Base-by-base conservation (phyloP, 2,329 filamentous ascomycete species). In the Pestalotiopsis sp. region DNA sequence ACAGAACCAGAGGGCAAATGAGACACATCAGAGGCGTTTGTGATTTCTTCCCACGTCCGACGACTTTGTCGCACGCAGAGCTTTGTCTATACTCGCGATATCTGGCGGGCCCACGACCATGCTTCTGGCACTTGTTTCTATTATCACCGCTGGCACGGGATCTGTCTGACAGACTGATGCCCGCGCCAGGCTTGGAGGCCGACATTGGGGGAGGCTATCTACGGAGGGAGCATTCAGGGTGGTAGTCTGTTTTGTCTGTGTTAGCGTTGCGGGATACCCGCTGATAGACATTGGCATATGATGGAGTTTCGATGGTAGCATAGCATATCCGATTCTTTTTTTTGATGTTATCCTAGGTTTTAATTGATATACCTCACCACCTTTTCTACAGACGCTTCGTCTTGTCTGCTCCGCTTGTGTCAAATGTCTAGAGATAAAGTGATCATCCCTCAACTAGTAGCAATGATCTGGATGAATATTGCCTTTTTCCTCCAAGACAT, bases 211-310 rank as follows among this genome's bases (percentile, higher is more conserved):
- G n/a, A 45, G 57, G 27, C 31, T 56, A 56, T n/a, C 31, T 20
- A 45, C 36, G n/a, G 45, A 52, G 65, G n/a, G 45, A 52, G 65
- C 17, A 57, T 38, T 20, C 14, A 67, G 58, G 39, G 57, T 23
- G 57, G 59, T 41, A 67, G 39, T 67, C 31, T 67, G n/a, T 52
- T 52, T 52, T 52, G 45, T 52, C 45, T 20, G 39, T 63, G 41
- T 67, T 67, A 59, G 59, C 39, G 39, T 27, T 27, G 66, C 66
- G 66, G 66, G 14, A 67, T 52, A 67, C 41, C 58, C 66, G 66
- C 66, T 67, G 65, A 67, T 67, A 67, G 66, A 67, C 59, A 57
- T 49, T 67, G 57, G 66, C 66, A 67, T 67, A 62, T 38, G 58
- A 56, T 31, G 66, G 66, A 67, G 66, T 67, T 67, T 39, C 38